Conservation (phyloP, 2,329 filamentous ascomycete species). For the Pseudogymnoascus sp. region DNA sequence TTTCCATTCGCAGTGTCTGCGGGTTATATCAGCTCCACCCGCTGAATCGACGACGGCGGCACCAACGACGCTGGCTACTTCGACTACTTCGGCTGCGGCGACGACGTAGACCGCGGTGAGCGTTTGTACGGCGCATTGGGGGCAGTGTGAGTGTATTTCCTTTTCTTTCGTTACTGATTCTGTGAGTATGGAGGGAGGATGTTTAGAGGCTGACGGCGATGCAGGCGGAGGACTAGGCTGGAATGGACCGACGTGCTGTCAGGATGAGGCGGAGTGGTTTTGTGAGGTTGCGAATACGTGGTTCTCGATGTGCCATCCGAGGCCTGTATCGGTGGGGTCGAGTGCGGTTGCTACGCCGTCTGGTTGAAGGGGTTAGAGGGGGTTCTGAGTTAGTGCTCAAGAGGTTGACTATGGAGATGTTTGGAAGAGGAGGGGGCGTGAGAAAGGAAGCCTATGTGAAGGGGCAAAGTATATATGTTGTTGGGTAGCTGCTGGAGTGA, state of each 20-base stretch:
- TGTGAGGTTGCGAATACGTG: not conserved
- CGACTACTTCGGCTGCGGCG: not conserved
- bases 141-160: not conserved
- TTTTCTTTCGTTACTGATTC: too few species aligned
- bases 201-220: not conserved
- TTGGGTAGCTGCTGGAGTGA: not conserved
- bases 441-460: not conserved
- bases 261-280: not conserved
- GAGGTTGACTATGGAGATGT: not conserved
- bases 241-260: not conserved
- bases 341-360: not conserved
- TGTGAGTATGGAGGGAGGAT: not conserved
- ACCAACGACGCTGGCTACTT: not conserved
- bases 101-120: not conserved
- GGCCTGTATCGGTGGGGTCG: not conserved
- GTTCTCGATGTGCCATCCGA: not conserved
- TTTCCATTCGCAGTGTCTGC: not conserved
- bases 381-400: not conserved
- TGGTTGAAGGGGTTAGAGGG: not conserved
- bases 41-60: not conserved
- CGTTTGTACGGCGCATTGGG: not conserved
- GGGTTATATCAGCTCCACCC: not conserved
- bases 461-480: not conserved
- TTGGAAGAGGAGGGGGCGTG: not conserved
- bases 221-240: not conserved